phyloP scores from a whole-genome alignment of 2,329 filamentous ascomycete species.

The Mollisia scopiformis region DNA sequence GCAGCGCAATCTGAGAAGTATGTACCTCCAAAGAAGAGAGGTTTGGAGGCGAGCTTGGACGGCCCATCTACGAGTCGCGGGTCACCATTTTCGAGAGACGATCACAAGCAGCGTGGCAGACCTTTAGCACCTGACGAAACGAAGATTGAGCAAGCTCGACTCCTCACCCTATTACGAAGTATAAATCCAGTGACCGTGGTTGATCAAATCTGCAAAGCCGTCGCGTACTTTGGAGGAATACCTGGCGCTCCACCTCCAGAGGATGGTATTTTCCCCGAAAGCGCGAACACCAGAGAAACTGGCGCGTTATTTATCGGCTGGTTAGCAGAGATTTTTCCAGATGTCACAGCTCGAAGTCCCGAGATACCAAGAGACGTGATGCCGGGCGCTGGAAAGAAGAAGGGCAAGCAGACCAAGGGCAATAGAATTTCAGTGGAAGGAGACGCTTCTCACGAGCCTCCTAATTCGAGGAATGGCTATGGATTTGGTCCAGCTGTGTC shows the following conservation, averaged over 20 bases:
- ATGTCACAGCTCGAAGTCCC: slow-evolving; percentile 28
- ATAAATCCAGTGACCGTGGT: slow-evolving; percentile 60
- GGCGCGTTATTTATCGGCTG: slow-evolving; percentile 63
- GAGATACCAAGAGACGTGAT: slow-evolving; percentile 21
- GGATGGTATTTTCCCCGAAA: slow-evolving; percentile 56
- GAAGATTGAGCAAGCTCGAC: slow-evolving; percentile 61
- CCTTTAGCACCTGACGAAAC: slow-evolving; percentile 50
- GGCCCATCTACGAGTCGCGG: slow-evolving; percentile 22
- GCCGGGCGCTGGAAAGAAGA: slow-evolving; percentile 28
- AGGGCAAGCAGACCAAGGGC: slow-evolving; percentile 27
- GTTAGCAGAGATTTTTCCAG: slow-evolving; percentile 65
- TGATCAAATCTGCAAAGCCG: slow-evolving; percentile 63
- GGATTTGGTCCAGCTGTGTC: slow-evolving; percentile 34
- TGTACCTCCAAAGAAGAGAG: slow-evolving; percentile 45
- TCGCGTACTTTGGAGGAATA: slow-evolving; percentile 66
- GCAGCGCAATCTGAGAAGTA: slow-evolving; percentile 58
- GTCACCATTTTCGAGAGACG: slow-evolving; percentile 33
- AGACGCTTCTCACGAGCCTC: slow-evolving; percentile 22
- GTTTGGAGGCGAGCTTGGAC: slow-evolving; percentile 30
- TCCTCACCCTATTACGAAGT: slow-evolving; percentile 58
- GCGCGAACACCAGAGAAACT: slow-evolving; percentile 57
- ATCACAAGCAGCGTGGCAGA: slow-evolving; percentile 32
- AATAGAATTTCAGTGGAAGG: slow-evolving; percentile 20
- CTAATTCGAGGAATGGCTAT: slow-evolving; percentile 36
- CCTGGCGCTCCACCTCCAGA: slow-evolving; percentile 56